These are phyloP conservation scores for Rhododendron kiyosumense DNA, from an alignment of 148 eudicot species.

Conservation along the genomic window DNA sequence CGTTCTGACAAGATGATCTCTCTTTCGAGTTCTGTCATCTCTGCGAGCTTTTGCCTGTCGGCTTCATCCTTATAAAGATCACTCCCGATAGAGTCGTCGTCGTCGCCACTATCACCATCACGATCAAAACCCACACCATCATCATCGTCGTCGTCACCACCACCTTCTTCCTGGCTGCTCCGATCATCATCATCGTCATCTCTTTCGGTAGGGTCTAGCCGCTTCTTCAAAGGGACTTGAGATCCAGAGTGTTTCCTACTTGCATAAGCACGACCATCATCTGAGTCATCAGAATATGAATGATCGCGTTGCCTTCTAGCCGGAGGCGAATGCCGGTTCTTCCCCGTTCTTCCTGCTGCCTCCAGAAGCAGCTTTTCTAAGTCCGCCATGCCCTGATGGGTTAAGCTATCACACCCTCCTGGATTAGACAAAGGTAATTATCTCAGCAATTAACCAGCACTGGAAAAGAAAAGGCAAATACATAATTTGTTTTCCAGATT, in stretches of 20 bases:
- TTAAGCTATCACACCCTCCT: background rate
- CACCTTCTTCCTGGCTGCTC: constrained; percentile 62
- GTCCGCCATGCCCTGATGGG: constrained; percentile 54
- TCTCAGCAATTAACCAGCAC: background rate
- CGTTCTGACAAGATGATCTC: constrained; percentile 83
- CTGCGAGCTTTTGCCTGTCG: constrained; percentile 70
- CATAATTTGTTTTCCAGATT: background rate
- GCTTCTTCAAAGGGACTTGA: constrained; percentile 83
- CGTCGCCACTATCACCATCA: constrained; percentile 53
- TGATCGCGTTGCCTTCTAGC: constrained; percentile 66
- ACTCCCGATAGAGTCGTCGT: constrained; percentile 73
- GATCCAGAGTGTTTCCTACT: constrained; percentile 69
- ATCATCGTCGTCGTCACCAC: constrained; percentile 33
- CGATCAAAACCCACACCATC: constrained; percentile 34
- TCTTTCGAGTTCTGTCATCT: constrained; percentile 77
- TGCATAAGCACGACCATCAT: constrained; percentile 65
- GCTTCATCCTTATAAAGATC: constrained; percentile 83
- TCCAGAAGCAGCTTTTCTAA: constrained; percentile 84
- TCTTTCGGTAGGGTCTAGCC: constrained; percentile 60
- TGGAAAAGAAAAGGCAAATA: background rate
- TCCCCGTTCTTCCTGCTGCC: constrained; percentile 92
- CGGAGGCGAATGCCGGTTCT: constrained; percentile 64
- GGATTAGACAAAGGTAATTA: background rate
- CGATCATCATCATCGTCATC: constrained; percentile 39
- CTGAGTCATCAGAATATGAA: constrained; percentile 85